Evolutionary conservation across 805 yeast species (phyloP).

Genomic region (Schwanniomyces sp.): DNA sequence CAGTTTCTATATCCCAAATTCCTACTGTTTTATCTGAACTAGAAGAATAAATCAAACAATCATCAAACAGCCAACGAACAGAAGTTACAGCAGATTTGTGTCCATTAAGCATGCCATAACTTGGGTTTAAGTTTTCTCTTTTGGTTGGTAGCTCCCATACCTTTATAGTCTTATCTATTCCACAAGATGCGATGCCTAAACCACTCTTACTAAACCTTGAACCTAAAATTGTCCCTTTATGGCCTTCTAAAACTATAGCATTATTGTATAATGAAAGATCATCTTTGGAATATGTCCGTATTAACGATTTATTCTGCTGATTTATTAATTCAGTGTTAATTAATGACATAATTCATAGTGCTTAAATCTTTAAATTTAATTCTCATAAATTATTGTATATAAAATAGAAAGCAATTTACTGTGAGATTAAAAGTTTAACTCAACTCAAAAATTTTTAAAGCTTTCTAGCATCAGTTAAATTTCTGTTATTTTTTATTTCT

Average conservation of each 20-base stretch:
- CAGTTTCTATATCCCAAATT: conserved; percentile 62
- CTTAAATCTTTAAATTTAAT: background rate
- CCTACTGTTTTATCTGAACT: conserved; percentile 65
- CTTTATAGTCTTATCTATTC: conserved; percentile 52
- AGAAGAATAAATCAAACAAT: conserved; percentile 40
- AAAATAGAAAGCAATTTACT: background rate
- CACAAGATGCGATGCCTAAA: conserved; percentile 57
- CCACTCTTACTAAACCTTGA: conserved; percentile 56
- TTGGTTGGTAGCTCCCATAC: conserved; percentile 45
- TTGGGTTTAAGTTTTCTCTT: conserved; percentile 22
- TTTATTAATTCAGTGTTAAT: background rate
- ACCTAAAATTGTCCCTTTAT: conserved; percentile 52
- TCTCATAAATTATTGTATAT: background rate
- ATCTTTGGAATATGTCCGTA: background rate
- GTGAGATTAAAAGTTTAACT: background rate
- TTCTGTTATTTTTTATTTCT: too few species aligned
- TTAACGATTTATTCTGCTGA: background rate
- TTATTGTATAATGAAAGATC: conserved; percentile 16
- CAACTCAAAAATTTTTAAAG: too few species aligned
- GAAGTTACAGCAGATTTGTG: conserved; percentile 68
- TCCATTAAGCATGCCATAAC: conserved; percentile 49
- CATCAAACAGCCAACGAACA: conserved; percentile 52
- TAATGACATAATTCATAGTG: background rate
- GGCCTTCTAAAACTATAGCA: conserved; percentile 48
- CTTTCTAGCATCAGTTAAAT: too few species aligned